Conservation (phyloP, 2,329 filamentous ascomycete genomes). For the Cladosporium cucumerinum region DNA sequence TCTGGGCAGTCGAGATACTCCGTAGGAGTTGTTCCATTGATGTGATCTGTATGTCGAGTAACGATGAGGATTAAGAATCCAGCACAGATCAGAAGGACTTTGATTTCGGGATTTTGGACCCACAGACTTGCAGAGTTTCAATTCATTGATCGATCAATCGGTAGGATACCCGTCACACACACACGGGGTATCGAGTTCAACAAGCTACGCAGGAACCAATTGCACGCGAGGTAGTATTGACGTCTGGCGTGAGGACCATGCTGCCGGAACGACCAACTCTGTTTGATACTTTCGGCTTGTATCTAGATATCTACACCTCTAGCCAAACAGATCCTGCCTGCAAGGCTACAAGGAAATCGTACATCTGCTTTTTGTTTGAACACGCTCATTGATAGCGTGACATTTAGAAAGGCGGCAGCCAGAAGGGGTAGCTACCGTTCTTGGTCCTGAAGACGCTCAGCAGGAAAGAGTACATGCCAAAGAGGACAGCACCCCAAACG, state of each 20-base stretch:
- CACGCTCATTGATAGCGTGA: background rate
- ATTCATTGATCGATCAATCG: too few species aligned
- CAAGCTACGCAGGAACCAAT: too few species aligned
- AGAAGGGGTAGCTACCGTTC: constrained; percentile 93
- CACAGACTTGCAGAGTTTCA: too few species aligned
- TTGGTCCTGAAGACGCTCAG: constrained; percentile 91
- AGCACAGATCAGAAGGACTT: too few species aligned
- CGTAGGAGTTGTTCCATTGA: too few species aligned
- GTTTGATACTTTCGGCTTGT: background rate
- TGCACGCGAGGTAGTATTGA: background rate
- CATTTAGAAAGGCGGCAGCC: constrained; percentile 76
- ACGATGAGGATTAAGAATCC: too few species aligned
- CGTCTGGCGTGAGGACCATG: background rate
- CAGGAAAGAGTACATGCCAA: constrained; percentile 88
- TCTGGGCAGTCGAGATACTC: too few species aligned
- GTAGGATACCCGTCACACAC: too few species aligned
- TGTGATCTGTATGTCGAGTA: too few species aligned
- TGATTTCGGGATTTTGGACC: too few species aligned
- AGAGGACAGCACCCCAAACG: constrained; percentile 71
- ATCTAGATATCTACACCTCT: background rate
- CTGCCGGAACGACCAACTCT: background rate
- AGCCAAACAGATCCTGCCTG: background rate
- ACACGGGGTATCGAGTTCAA: too few species aligned
- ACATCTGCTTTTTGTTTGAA: constrained; percentile 9
- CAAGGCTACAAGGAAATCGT: background rate